A percentile compares a stretch with the other conserved stretches of the same genome.
Evolutionary conservation across 2,329 filamentous ascomycete species (phyloP).

Genomic region (Mollisiaceae sp.): DNA sequence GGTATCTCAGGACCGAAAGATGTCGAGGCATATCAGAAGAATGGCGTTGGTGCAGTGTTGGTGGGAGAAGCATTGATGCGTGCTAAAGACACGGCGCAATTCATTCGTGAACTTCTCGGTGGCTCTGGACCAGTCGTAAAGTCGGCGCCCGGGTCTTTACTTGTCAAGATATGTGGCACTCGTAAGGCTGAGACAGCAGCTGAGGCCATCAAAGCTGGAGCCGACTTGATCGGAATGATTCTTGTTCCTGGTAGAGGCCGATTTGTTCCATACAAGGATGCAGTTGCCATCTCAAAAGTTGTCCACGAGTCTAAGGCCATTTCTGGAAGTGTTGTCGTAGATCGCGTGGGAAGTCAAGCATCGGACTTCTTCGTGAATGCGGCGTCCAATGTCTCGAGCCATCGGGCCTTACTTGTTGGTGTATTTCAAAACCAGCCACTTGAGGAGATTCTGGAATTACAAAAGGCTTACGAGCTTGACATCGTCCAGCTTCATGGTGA

Average conservation of each 20-base stretch:
- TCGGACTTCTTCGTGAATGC: conserved; percentile 75
- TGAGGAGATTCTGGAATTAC: conserved; percentile 78
- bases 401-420: conserved; percentile 80
- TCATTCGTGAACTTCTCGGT: conserved; percentile 84
- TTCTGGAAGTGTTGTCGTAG: conserved; percentile 37
- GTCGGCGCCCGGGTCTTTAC: conserved; percentile 53
- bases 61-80: conserved; percentile 97
- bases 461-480: conserved; percentile 78
- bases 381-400: conserved; percentile 53
- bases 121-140: conserved; percentile 47
- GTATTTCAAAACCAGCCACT: conserved; percentile 94
- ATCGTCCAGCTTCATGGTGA: conserved; percentile 91
- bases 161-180: conserved; percentile 96
- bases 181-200: conserved; percentile 80
- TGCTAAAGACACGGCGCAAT: conserved; percentile 78
- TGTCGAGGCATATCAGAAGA: conserved; percentile 83
- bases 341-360: conserved; percentile 42
- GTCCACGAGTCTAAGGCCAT: conserved; percentile 60
- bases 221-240: conserved; percentile 93
- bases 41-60: conserved; percentile 89
- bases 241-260: conserved; percentile 82
- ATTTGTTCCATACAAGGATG: conserved; percentile 78
- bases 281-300: conserved; percentile 77
- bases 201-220: conserved; percentile 82
- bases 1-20: conserved; percentile 91